A percentile compares a stretch with the other conserved stretches of the same genome.
Evolutionary conservation across 2,329 filamentous ascomycete genomes (phyloP).

Genomic region (Diaporthe capsici): DNA sequence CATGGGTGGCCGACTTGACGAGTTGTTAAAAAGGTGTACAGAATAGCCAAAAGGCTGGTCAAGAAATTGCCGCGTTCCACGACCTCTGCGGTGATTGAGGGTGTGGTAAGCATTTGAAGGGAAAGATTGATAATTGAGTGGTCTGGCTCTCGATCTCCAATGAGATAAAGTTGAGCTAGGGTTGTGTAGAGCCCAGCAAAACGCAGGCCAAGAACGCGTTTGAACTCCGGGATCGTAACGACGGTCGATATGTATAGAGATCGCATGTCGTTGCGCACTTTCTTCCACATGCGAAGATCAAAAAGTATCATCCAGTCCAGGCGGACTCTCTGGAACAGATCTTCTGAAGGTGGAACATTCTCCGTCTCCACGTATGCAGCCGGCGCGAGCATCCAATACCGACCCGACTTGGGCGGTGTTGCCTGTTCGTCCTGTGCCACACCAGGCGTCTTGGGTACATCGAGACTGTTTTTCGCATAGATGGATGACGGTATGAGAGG

Average conservation of each 20-base stretch:
- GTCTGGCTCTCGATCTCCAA: constrained; percentile 95
- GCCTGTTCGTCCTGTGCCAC: constrained; percentile 56
- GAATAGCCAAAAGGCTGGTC: constrained; percentile 93
- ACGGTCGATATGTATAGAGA: constrained; percentile 97
- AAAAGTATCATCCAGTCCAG: constrained; percentile 96
- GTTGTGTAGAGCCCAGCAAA: constrained; percentile 96
- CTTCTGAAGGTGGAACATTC: constrained; percentile 80
- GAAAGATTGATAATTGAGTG: constrained; percentile 99
- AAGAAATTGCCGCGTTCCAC: constrained; percentile 96
- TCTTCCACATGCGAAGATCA: constrained; percentile 97
- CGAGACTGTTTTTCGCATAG: constrained; percentile 75
- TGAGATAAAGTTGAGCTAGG: constrained; percentile 92
- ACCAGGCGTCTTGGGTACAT: constrained; percentile 87
- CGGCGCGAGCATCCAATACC: constrained; percentile 90
- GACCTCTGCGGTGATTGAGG: constrained; percentile 95
- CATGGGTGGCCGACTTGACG: constrained; percentile 95
- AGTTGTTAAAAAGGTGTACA: constrained; percentile 97
- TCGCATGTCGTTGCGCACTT: constrained; percentile 88
- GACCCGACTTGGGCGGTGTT: constrained; percentile 73
- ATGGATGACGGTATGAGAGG: constrained; percentile 73
- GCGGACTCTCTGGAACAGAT: constrained; percentile 89
- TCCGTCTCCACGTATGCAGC: constrained; percentile 74
- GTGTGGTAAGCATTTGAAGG: constrained; percentile 95
- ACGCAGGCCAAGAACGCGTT: constrained; percentile 90
- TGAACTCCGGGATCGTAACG: constrained; percentile 95